Base-by-base conservation (phyloP, 2,329 filamentous ascomycete genomes). In the Sodiomyces alkalinus region DNA sequence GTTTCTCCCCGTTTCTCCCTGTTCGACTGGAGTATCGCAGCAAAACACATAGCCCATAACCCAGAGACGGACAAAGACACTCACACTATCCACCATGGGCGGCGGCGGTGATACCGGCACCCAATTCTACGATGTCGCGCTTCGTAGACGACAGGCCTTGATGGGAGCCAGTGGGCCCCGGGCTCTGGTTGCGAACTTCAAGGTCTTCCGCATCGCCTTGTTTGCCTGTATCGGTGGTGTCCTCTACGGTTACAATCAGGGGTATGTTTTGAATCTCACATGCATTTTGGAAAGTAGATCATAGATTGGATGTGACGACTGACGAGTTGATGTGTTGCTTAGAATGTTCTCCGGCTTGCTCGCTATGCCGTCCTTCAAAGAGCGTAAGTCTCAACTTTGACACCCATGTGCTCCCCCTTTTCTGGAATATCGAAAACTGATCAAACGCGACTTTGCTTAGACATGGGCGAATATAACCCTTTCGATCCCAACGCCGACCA, bases 301-400 rank as follows among this genome's bases (percentile, higher is more conserved):
- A n/a, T n/a, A n/a, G n/a, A n/a, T n/a, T n/a, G n/a, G n/a, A n/a
- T n/a, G n/a, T n/a, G n/a, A n/a, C n/a, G n/a, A 19, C n/a, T 6
- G 4, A 7, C 5, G 13, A 15, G 46, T 79, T n/a, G n/a, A n/a
- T n/a, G n/a, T n/a, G n/a, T n/a, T n/a, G n/a, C n/a, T n/a, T n/a
- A n/a, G n/a, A 39, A 75, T 81, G 52, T 80, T 81, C 52, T 70
- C 69, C n/a, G 77, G 78, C 15, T 68, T 85, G 6, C 47, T 73
- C 7, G 58, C 60, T 11, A 72, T 73, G 67, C 54, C 54, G 2
- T 41, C 64, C 4, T 72, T 72, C 34, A 52, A 62, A 36, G 41
- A 48, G 27, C 63, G 63, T 66, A 41, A 38, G 64, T 48, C 6
- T n/a, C 3, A n/a, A n/a, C n/a, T n/a, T n/a, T n/a, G n/a, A n/a